A percentile compares a stretch with the other conserved stretches of the same genome.
phyloP scores from a whole-genome alignment of 805 yeast species.

The Candida endomychidarum region DNA sequence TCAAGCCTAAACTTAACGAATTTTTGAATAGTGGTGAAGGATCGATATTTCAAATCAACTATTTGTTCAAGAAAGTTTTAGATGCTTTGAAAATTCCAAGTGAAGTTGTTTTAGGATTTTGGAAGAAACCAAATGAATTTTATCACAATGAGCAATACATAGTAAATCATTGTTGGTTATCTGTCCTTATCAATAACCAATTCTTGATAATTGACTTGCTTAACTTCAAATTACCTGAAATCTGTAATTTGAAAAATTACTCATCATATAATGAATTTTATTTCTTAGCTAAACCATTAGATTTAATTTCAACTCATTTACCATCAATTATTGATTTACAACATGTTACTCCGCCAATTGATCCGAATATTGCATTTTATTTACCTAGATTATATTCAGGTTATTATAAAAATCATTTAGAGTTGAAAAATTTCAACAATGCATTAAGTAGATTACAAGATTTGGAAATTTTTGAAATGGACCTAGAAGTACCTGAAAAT shows the following conservation, averaged over 20 bases:
- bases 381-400: slow-evolving; percentile 88
- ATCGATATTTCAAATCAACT: slow-evolving; percentile 70
- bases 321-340: slow-evolving; percentile 80
- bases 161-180: slow-evolving; percentile 86
- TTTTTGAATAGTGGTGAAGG: slow-evolving; percentile 52
- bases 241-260: slow-evolving; percentile 31
- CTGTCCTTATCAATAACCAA: slow-evolving; percentile 70
- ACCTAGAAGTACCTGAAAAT: slow-evolving; percentile 65
- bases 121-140: slow-evolving; percentile 72
- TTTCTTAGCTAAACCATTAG: slow-evolving; percentile 75
- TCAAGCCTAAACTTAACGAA: slow-evolving; percentile 42
- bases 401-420: slow-evolving; percentile 59
- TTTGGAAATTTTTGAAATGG: slow-evolving; percentile 77
- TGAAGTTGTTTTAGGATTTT: slow-evolving; percentile 77
- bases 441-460: slow-evolving; percentile 73
- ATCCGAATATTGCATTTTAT: slow-evolving; percentile 71
- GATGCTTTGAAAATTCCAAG: slow-evolving; percentile 68
- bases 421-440: slow-evolving; percentile 66
- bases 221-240: slow-evolving; percentile 34
- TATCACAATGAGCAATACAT: slow-evolving; percentile 51
- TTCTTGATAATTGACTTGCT: slow-evolving; percentile 74
- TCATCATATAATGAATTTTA: slow-evolving; percentile 53
- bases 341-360: slow-evolving; percentile 82
- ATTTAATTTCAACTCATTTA: slow-evolving; percentile 78
- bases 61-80: slow-evolving; percentile 72